Base-by-base conservation (phyloP, 257 asterid species). In the Plantago ovata region DNA sequence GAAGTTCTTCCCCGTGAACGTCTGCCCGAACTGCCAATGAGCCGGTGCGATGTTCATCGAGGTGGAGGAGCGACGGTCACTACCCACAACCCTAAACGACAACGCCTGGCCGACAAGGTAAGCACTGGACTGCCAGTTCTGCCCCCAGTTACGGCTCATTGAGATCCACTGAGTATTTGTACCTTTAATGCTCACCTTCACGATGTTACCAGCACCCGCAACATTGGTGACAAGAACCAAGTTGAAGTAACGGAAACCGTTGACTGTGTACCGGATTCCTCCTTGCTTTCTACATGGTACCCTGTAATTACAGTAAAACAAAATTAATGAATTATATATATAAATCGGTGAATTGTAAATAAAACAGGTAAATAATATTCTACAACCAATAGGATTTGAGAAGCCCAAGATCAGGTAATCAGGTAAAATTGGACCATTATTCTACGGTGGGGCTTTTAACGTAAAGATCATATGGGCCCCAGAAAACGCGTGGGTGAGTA, bases 141-240 rank as follows among this genome's bases (percentile, higher is more conserved):
- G 95, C 38, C 96, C 96, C 96, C 96, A 84, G 62, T 87, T 87
- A 0, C 95, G 81, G 62, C 85, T 84, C 84, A 87, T 76, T 0
- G 81, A 11, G 45, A 82, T 8, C 96, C 96, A 87, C 44, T 75
- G 72, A 0, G 87, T 87, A 3, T 68, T 77, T 0, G 80, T 18
- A 0, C 96, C 96, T 23, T 87, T 87, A 3, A 87, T 54, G 60
- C 81, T 70, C 11, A 81, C 85, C 7, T 76, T 70, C 45, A 68
- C 74, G 18, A 87, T 61, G 10, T 87, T 79, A 0, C 94, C 96
- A 14, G 94, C 94, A 7, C 96, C 96, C 9, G 87, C 96, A 1
- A 87, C 95, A 53, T 84, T 87, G 44, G 75, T 84, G 33, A 87
- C 58, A 56, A 84, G 53, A 22, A 84, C 81, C 51, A 87, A 57